Evolutionary conservation across 2,329 filamentous ascomycete species (phyloP), one percentile per base, ranked within the genome.

Genomic region (Colletotrichum noveboracense): DNA sequence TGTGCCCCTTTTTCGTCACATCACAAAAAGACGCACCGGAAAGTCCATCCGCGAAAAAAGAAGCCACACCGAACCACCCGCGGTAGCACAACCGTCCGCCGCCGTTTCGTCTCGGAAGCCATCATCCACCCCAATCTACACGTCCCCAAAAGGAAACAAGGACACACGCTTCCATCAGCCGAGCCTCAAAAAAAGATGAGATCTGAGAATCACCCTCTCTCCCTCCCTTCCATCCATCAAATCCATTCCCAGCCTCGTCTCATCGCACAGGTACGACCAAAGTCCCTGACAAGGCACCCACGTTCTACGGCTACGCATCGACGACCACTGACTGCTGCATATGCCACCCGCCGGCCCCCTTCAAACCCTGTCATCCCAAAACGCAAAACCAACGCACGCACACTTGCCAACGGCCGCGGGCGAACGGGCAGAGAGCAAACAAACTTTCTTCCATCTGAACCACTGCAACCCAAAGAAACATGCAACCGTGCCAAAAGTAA

Each of bases 41-140:
- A 43, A 69, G 2, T 24, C 34, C 55, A 56, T 13, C 34, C 12
- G 60, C 58, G 12, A n/a, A 6, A 24, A 24, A 62, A 18, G 9
- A 12, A 32, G 26, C 65, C 55, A 73, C 66, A 55, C 36, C 66
- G 16, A 38, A 18, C n/a, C 7, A 21, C 14, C 10, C 13, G 30
- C 43, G 43, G 38, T 24, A 26, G 6, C 66, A 52, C 60, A 67
- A 30, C 30, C 66, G n/a, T 36, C 52, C 67, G 60, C 67, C 67
- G 67, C 24, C 28, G 71, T 66, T 60, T 67, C 71, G 69, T 75
- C 72, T 71, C 72, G 72, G 72, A 48, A 36, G 48, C 58, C 26
- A 56, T 21, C 8, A 16, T 30, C 16, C 12, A 48, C 66, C 24
- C n/a, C 30, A 26, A 69, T 30, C 9, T 32, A 24, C 26, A 52